A percentile compares a stretch with the other conserved stretches of the same genome.
phyloP scores from a whole-genome alignment of 2,329 filamentous ascomycete genomes.

The Zymoseptoria ardabiliae region DNA sequence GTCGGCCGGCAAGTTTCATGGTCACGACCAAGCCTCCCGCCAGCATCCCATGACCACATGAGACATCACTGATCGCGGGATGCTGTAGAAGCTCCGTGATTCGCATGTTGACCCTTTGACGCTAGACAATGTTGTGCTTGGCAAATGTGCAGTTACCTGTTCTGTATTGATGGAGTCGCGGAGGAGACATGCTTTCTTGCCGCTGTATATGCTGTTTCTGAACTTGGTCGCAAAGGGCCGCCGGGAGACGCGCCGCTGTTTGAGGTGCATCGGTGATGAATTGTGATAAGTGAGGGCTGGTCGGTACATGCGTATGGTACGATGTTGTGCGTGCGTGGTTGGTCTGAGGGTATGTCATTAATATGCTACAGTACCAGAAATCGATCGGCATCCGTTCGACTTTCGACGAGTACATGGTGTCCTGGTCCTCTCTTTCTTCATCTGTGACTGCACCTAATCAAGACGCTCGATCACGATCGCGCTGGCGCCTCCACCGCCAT shows the following conservation, averaged over 20 bases:
- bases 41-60: background rate
- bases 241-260: background rate
- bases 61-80: background rate
- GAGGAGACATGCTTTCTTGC: background rate
- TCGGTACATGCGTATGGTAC: background rate
- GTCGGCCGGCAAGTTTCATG: background rate
- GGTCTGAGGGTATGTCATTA: background rate
- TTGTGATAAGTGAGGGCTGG: background rate
- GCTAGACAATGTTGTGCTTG: background rate
- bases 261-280: background rate
- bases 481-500: slow-evolving; percentile 91
- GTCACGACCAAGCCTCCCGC: background rate
- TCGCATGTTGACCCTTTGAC: background rate
- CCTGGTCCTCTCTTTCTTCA: background rate
- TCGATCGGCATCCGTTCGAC: background rate
- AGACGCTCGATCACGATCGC: slow-evolving; percentile 75
- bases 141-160: background rate
- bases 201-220: background rate
- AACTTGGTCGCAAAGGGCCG: background rate
- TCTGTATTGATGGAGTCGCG: background rate
- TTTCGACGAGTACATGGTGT: background rate
- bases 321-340: background rate
- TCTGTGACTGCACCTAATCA: background rate
- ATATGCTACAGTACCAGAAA: background rate
- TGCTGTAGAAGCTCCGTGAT: background rate